These are phyloP conservation scores for Discostella pseudostelligera DNA, from an alignment of 108 stramenopile species.

Conservation along the genomic window DNA sequence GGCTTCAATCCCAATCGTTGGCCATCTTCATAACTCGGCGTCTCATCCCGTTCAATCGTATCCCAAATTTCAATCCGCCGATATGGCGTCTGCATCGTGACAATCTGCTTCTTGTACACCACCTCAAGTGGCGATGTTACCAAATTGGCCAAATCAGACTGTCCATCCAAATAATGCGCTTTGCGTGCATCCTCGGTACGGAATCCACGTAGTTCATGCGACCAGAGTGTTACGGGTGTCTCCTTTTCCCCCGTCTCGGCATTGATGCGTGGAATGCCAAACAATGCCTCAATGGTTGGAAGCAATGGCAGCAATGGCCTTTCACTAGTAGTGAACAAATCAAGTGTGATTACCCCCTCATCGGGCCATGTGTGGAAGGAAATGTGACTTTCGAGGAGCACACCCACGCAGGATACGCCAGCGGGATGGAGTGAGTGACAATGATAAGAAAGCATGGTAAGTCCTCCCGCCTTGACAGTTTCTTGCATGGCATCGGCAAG, in stretches of 20 bases:
- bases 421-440: slow-evolving; percentile 81
- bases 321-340: slow-evolving; percentile 78
- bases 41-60: slow-evolving; percentile 59
- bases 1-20: slow-evolving; percentile 56
- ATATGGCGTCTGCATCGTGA: slow-evolving; percentile 28
- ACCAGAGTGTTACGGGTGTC: slow-evolving; percentile 58
- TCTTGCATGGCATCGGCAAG: slow-evolving; percentile 72
- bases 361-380: slow-evolving; percentile 90
- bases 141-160: slow-evolving; percentile 52
- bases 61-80: slow-evolving; percentile 89
- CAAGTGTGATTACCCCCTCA: slow-evolving; percentile 83
- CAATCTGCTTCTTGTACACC: slow-evolving; percentile 52
- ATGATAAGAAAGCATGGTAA: slow-evolving; percentile 84
- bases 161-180: slow-evolving; percentile 48
- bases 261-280: slow-evolving; percentile 53
- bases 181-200: slow-evolving; percentile 53
- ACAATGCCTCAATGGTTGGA: slow-evolving; percentile 57
- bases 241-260: slow-evolving; percentile 34
- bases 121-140: slow-evolving; percentile 59
- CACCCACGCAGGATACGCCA: slow-evolving; percentile 82
- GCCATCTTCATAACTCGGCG: slow-evolving; percentile 67
- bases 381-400: slow-evolving; percentile 83
- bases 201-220: slow-evolving; percentile 82
- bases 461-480: slow-evolving; percentile 54
- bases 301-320: slow-evolving; percentile 69